Conservation (phyloP, 306 rosid species). For the cucumber (Cucumis sativus) region DNA sequence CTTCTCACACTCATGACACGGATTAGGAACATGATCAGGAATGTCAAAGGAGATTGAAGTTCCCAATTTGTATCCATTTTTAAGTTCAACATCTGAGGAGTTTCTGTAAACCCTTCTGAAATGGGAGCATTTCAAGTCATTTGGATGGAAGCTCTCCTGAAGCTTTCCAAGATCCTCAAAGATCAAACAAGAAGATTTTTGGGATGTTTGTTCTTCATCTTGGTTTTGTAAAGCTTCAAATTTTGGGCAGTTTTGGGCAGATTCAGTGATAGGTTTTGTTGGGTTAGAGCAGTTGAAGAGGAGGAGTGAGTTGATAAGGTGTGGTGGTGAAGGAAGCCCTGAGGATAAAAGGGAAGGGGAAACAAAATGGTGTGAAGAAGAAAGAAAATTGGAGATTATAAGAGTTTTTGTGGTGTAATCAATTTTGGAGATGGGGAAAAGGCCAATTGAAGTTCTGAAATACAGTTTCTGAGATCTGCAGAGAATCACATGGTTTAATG, state of each 20-base stretch:
- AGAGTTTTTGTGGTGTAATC: slow-evolving; percentile 16
- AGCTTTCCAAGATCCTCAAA: slow-evolving; percentile 27
- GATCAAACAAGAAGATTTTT: slow-evolving; percentile 27
- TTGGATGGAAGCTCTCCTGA: slow-evolving; percentile 36
- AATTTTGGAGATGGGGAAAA: slow-evolving; percentile 22
- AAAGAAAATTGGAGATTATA: slow-evolving; percentile 12
- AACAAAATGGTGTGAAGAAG: slow-evolving; percentile 28
- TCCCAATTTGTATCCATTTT: slow-evolving; percentile 23
- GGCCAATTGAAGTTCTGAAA: slow-evolving; percentile 21
- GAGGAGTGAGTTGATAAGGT: slow-evolving; percentile 28
- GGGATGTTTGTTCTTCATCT: slow-evolving; percentile 5
- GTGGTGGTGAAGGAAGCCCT: slow-evolving; percentile 48
- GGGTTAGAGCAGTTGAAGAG: slow-evolving; percentile 45
- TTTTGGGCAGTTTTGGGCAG: slow-evolving; percentile 6
- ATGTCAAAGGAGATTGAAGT: slow-evolving; percentile 38
- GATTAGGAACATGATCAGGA: slow-evolving; percentile 40
- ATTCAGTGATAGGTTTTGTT: slow-evolving; percentile 14
- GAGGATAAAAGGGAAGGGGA: slow-evolving; percentile 18
- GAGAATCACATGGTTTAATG: slow-evolving; percentile 18
- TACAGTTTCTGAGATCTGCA: slow-evolving; percentile 24
- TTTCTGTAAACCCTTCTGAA: slow-evolving; percentile 27
- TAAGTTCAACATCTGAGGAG: slow-evolving; percentile 12
- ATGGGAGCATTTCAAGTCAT: slow-evolving; percentile 38
- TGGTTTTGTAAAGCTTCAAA: slow-evolving; percentile 14
- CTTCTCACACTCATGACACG: slow-evolving; percentile 49